phyloP scores from a whole-genome alignment of 805 yeast genomes.

The Candida piceae region DNA sequence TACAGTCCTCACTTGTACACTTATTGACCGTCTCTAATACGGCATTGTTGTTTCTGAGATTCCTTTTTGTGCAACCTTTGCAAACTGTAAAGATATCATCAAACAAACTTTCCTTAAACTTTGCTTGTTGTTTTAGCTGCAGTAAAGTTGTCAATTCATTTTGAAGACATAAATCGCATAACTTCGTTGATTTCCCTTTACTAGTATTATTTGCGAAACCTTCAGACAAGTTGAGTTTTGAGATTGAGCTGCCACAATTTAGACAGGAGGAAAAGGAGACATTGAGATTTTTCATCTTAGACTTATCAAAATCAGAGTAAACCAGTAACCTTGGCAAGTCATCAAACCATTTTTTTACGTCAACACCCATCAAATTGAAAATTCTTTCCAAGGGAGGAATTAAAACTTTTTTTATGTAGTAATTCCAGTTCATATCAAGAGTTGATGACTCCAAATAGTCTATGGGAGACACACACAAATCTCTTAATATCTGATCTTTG shows the following conservation, averaged over 20 bases:
- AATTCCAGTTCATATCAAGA: slow-evolving; percentile 66
- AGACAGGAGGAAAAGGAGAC: slow-evolving; percentile 27
- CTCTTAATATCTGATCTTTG: slow-evolving; percentile 58
- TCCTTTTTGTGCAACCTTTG: slow-evolving; percentile 29
- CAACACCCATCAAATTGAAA: slow-evolving; percentile 78
- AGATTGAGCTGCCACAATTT: no score
- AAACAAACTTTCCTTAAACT: slow-evolving; percentile 24
- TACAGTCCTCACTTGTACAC: slow-evolving; percentile 65
- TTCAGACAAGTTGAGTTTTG: no score
- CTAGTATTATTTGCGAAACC: no score
- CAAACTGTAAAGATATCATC: slow-evolving; percentile 31
- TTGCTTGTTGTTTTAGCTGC: slow-evolving; percentile 26
- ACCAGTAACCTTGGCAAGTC: slow-evolving; percentile 49
- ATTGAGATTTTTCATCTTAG: slow-evolving; percentile 13
- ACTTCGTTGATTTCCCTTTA: no score
- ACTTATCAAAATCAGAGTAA: slow-evolving; percentile 9
- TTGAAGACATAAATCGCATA: slow-evolving; percentile 33
- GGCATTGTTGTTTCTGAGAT: slow-evolving; percentile 11
- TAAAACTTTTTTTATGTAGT: slow-evolving; percentile 77
- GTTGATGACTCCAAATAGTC: slow-evolving; percentile 46
- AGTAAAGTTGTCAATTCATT: slow-evolving; percentile 34
- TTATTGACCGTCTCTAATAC: slow-evolving; percentile 26
- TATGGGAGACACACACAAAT: slow-evolving; percentile 75
- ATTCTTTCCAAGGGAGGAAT: slow-evolving; percentile 88
- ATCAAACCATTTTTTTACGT: slow-evolving; percentile 68